phyloP scores from a whole-genome alignment of 805 yeast species.

The Candida koratica region DNA sequence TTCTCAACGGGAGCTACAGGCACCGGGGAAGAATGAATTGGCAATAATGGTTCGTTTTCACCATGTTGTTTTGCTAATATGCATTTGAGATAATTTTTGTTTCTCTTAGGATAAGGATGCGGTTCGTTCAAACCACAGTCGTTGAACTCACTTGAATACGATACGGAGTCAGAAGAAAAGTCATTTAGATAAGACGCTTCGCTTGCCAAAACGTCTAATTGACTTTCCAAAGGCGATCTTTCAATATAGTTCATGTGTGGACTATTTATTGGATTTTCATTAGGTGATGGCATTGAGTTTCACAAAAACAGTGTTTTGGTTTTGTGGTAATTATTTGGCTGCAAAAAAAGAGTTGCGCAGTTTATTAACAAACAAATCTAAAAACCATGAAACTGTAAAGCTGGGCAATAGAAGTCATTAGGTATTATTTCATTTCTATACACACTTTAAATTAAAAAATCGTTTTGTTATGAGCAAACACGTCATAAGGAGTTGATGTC shows the following conservation, averaged over 20 bases:
- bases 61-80: constrained; percentile 6
- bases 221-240: constrained; percentile 12
- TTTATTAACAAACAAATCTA: too few species aligned
- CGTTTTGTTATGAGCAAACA: constrained; percentile 14
- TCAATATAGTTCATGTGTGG: neutral
- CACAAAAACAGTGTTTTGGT: neutral
- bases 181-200: constrained; percentile 22
- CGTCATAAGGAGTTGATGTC: constrained; percentile 15
- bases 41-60: constrained; percentile 19
- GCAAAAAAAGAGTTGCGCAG: constrained; percentile 8
- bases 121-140: constrained; percentile 6
- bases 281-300: constrained; percentile 2
- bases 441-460: constrained; percentile 10
- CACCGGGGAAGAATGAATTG: constrained; percentile 12
- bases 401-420: too few species aligned
- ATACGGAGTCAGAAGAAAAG: constrained; percentile 9
- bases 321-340: constrained; percentile 3
- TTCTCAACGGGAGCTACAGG: constrained; percentile 6
- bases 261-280: neutral
- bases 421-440: constrained; percentile 7
- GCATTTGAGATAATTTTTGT: constrained; percentile 5
- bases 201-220: constrained; percentile 23
- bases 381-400: neutral
- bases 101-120: neutral
- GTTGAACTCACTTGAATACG: constrained; percentile 7